phyloP scores from a whole-genome alignment of 2,329 filamentous ascomycete species.

The Cryphonectria naterciae region DNA sequence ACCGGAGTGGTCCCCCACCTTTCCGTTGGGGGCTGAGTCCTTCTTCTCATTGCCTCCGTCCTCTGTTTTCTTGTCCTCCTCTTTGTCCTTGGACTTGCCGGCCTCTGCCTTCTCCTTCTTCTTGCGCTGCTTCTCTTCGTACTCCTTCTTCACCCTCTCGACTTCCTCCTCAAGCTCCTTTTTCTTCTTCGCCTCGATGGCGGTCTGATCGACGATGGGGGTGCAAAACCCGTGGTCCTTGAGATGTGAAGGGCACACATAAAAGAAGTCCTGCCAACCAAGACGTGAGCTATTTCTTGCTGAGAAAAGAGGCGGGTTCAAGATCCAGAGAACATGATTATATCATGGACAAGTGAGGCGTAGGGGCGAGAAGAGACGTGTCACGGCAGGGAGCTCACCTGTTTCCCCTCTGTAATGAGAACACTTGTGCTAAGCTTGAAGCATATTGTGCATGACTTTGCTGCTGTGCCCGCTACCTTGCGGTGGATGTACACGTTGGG shows the following conservation, averaged over 20 bases:
- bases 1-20: slow-evolving; percentile 32
- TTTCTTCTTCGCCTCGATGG: slow-evolving; percentile 67
- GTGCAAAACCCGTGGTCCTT: slow-evolving; percentile 81
- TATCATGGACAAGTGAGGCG: neutral
- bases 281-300: slow-evolving; percentile 22
- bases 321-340: neutral
- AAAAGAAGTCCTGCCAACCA: slow-evolving; percentile 76
- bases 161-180: slow-evolving; percentile 68
- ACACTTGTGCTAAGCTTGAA: slow-evolving; percentile 87
- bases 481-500: slow-evolving; percentile 84
- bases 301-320: neutral
- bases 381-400: slow-evolving; percentile 56
- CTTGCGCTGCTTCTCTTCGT: slow-evolving; percentile 71
- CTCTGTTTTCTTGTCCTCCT: slow-evolving; percentile 49
- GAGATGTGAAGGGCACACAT: slow-evolving; percentile 81
- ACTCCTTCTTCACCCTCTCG: slow-evolving; percentile 72
- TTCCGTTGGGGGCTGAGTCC: slow-evolving; percentile 36
- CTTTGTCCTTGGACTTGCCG: slow-evolving; percentile 55
- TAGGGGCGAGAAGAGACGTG: neutral
- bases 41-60: slow-evolving; percentile 42
- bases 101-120: slow-evolving; percentile 71
- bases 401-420: slow-evolving; percentile 85
- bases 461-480: slow-evolving; percentile 80
- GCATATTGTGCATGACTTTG: slow-evolving; percentile 88
- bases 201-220: slow-evolving; percentile 71